A percentile compares a stretch with the other conserved stretches of the same genome.
These are phyloP conservation scores for Acer saccharum DNA, from an alignment of 345 rosid genomes.

Conservation along the genomic window DNA sequence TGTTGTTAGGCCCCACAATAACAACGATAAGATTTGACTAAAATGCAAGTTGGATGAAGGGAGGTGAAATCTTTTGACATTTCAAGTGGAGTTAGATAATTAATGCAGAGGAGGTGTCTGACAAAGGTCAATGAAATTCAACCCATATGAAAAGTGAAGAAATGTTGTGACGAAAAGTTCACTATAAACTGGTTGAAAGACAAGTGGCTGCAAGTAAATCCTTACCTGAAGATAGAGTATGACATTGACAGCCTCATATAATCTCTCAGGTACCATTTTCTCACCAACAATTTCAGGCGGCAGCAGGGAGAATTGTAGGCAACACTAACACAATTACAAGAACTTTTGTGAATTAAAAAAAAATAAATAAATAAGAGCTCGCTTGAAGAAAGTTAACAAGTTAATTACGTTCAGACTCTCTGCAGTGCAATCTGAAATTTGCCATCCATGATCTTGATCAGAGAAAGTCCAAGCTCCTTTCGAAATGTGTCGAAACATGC, in stretches of 20 bases:
- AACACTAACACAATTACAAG: conserved; percentile 30
- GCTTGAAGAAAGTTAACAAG: not conserved
- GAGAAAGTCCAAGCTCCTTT: conserved; percentile 57
- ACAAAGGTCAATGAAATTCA: too few species aligned
- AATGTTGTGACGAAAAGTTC: too few species aligned
- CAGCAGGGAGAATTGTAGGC: conserved; percentile 44
- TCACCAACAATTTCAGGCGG: conserved; percentile 53
- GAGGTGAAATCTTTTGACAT: too few species aligned
- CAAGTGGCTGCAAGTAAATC: too few species aligned
- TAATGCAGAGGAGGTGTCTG: too few species aligned
- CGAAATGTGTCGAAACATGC: conserved; percentile 43
- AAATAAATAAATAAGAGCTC: too few species aligned
- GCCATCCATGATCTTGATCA: conserved; percentile 57
- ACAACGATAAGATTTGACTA: too few species aligned
- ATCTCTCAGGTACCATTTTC: conserved; percentile 39
- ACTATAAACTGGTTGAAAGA: too few species aligned
- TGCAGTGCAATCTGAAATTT: conserved; percentile 52
- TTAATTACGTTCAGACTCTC: conserved; percentile 31
- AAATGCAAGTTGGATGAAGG: too few species aligned
- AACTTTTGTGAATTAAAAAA: not conserved
- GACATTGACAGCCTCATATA: conserved; percentile 56
- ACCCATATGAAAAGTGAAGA: too few species aligned
- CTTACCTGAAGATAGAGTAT: conserved; percentile 54
- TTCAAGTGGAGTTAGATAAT: too few species aligned
- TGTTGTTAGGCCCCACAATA: too few species aligned